Evolutionary conservation across 257 asterid genomes (phyloP).

Genomic region (Fraxinus pennsylvanica): DNA sequence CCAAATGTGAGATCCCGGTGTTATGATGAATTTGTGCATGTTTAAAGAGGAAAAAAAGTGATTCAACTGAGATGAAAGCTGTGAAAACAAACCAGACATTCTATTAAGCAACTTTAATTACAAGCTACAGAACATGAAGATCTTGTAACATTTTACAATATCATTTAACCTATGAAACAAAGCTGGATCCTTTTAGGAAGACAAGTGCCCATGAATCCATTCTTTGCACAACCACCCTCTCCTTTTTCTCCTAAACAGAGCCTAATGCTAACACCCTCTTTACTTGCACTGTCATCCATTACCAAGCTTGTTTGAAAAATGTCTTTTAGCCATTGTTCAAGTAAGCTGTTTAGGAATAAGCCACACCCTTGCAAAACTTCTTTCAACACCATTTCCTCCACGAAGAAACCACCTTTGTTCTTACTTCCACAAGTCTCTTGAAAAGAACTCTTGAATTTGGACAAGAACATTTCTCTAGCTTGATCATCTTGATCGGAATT

Average conservation of each 20-base stretch:
- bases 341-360: constrained; percentile 46
- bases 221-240: constrained; percentile 31
- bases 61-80: not conserved
- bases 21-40: not conserved
- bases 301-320: constrained; percentile 49
- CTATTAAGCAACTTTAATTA: constrained; percentile 42
- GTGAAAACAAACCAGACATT: constrained; percentile 34
- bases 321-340: constrained; percentile 66
- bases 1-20: too few relatives aligned
- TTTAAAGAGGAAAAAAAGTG: not conserved
- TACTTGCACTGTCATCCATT: constrained; percentile 25
- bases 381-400: constrained; percentile 52
- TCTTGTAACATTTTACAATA: constrained; percentile 34
- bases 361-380: constrained; percentile 45
- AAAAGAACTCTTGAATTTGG: constrained; percentile 37
- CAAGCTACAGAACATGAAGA: constrained; percentile 34
- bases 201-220: constrained; percentile 67
- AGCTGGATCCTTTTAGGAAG: constrained; percentile 67
- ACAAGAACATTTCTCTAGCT: constrained; percentile 45
- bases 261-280: constrained; percentile 45
- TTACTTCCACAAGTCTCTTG: constrained; percentile 29
- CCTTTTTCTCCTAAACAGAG: constrained; percentile 52
- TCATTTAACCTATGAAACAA: constrained; percentile 49
- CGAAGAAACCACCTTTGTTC: constrained; percentile 27
- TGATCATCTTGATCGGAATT: constrained; percentile 32